phyloP scores from a whole-genome alignment of 2,329 filamentous ascomycete genomes.

The Lecanoromycetidae sp. region DNA sequence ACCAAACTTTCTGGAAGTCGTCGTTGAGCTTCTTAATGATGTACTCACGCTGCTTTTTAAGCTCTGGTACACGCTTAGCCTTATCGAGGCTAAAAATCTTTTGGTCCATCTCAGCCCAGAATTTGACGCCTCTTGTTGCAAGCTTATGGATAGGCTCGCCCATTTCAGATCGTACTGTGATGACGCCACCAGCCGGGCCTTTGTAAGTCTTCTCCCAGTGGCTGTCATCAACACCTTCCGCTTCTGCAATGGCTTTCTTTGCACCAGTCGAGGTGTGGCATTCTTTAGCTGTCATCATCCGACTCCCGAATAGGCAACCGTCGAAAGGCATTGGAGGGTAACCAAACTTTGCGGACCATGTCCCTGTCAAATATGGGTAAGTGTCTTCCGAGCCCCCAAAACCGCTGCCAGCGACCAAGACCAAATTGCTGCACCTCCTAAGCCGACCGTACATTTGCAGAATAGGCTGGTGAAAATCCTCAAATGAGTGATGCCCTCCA shows the following conservation, averaged over 20 bases:
- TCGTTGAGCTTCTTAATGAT: slow-evolving; percentile 95
- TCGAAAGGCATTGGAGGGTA: slow-evolving; percentile 93
- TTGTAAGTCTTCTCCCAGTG: slow-evolving; percentile 93
- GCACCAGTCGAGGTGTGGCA: slow-evolving; percentile 76
- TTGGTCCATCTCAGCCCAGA: slow-evolving; percentile 98
- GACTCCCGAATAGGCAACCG: slow-evolving; percentile 78
- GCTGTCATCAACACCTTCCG: slow-evolving; percentile 65
- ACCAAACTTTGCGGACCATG: slow-evolving; percentile 75
- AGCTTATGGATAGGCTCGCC: slow-evolving; percentile 98
- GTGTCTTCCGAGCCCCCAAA: slow-evolving; percentile 85
- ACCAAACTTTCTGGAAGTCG: slow-evolving; percentile 96
- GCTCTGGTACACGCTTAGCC: slow-evolving; percentile 76
- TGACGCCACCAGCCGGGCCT: slow-evolving; percentile 78
- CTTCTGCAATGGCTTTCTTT: slow-evolving; percentile 82
- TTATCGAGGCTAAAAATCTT: slow-evolving; percentile 96
- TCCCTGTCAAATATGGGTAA: slow-evolving; percentile 81
- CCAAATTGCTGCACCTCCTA: slow-evolving; percentile 72
- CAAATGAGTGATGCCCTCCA: slow-evolving; percentile 86
- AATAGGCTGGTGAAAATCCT: slow-evolving; percentile 89
- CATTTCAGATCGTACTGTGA: slow-evolving; percentile 97
- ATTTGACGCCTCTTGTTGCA: slow-evolving; percentile 84
- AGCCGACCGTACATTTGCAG: slow-evolving; percentile 85
- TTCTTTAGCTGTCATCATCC: slow-evolving; percentile 92
- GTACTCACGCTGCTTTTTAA: slow-evolving; percentile 78
- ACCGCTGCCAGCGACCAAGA: slow-evolving; percentile 79